Base-by-base conservation (phyloP, 2,329 filamentous ascomycete species). In the Sclerotinia glacialis region DNA sequence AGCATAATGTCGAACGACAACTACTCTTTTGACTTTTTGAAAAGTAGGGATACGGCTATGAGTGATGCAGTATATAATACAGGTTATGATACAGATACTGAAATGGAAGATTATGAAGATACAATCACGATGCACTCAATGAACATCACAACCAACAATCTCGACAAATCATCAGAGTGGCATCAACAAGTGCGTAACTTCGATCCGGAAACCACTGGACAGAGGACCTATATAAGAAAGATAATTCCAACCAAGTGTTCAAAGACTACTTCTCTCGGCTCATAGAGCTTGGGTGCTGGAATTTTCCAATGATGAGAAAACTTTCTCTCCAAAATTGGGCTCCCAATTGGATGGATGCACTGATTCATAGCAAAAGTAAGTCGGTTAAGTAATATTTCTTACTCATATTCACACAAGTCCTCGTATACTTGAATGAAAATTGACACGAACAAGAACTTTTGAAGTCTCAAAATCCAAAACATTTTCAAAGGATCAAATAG, bases 381-480 rank as follows among this genome's bases (percentile, higher is more conserved):
- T 28, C 23, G 7, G 14, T 52, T 16, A 16, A 52, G 31, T 6
- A 52, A 18, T 28, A 53, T 12, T 31, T 31, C 28, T 18, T 53
- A 53, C 50, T 34, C 28, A 53, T 9, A 28, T n/a, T 9, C 50
- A 34, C 28, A 53, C 50, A 21, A 53, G 28, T 9, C 37, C 37
- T 16, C 9, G 28, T n/a, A 34, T 34, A 34, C 21, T 53, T 2
- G 28, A 53, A 53, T 6, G 18, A 34, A n/a, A 53, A 31, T 53
- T 18, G n/a, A 12, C 26, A 34, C 7, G 50, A 53, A 31, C 3
- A 26, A 53, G 50, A 34, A 34, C 23, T 14, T n/a, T 6, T 31
- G 12, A 53, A 53, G 50, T 53, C 50, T 53, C 28, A 28, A 53
- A 53, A n/a, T 12, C 28, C 50, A 53, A 53, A 53, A 34, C 50